Evolutionary conservation across 2,329 filamentous ascomycete genomes (phyloP), one percentile per base, ranked within the genome.

Genomic region (Periconia digitata): DNA sequence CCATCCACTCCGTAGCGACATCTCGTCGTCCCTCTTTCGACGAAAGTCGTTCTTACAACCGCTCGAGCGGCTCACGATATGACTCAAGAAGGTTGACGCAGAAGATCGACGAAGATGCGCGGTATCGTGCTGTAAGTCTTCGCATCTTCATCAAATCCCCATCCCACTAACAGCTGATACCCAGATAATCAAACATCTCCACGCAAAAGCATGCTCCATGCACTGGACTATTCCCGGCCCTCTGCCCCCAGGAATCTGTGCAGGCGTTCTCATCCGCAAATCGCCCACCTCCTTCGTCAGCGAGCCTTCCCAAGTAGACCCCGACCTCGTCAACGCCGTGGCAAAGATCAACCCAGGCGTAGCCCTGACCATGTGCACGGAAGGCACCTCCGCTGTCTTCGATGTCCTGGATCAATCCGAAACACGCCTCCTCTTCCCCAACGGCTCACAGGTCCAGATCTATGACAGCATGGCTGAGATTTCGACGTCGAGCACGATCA

Each of bases 181-280:
- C 37, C 39, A 68, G 64, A 63, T 65, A 40, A 60, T 60, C 41
- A 66, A 62, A 41, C 60, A 63, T 41, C 53, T 68, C 8, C 44
- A 64, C 36, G 57, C 55, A 8, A 65, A 60, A 37, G 55, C 58
- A 47, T 55, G 49, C 35, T 57, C 57, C 2, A 58, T 61, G 58
- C 46, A 54, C 34, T 59, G 58, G 59, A 59, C 62, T 49, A 56
- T 58, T 21, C 22, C 49, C 7, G 54, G 43, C 22, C 44, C 50
- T 7, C 42, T 49, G 1, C 40, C 50, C 24, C 49, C 58, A 1
- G 51, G 54, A 10, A 48, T 49, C 12, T 57, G 49, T 43, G 52
- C 91, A 67, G 89, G 89, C 55, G 86, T 90, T 22, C 72, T 92
- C 17, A 73, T 92, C 40, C 81, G 87, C 55, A 90, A 89, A 63